Percentiles rank a stretch among this genome's conserved stretches.
These are phyloP conservation scores for Cladorrhinum samala DNA, from an alignment of 495 filamentous ascomycete species.

Conservation along the genomic window DNA sequence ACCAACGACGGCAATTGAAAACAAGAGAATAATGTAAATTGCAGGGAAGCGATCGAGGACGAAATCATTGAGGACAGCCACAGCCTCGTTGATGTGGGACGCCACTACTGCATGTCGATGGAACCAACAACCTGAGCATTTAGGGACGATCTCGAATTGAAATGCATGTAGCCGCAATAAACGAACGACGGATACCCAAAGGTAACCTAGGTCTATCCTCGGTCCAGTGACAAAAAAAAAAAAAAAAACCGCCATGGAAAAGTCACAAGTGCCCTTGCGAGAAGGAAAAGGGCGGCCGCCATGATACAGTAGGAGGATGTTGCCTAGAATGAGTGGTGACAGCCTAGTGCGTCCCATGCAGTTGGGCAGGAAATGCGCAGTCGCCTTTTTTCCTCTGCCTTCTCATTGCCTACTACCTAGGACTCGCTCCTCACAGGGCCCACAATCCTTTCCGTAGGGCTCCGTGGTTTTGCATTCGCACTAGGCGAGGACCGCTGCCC, in stretches of 20 bases:
- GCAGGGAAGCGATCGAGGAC: not conserved
- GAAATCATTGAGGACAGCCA: not conserved
- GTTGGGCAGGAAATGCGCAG: slow-evolving; percentile 15
- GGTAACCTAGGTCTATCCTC: not conserved
- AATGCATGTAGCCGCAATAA: not conserved
- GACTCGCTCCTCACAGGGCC: too few relatives aligned
- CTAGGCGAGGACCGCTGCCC: slow-evolving; percentile 10
- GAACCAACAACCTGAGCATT: not conserved
- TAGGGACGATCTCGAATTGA: not conserved
- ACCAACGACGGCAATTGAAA: slow-evolving; percentile 8
- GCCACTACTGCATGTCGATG: not conserved
- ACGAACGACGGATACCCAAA: not conserved
- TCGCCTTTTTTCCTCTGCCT: slow-evolving; percentile 8
- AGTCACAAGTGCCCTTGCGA: not conserved
- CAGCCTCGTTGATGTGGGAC: slow-evolving; percentile 8
- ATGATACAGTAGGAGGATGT: not conserved
- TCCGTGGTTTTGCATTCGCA: not conserved
- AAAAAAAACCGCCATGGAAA: not conserved
- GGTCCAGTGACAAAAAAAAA: not conserved
- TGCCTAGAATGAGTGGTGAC: not conserved
- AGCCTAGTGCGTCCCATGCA: not conserved
- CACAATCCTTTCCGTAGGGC: slow-evolving; percentile 1
- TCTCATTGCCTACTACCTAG: not conserved
- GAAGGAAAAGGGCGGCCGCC: slow-evolving; percentile 7
- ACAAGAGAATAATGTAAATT: not conserved